Base-by-base conservation (phyloP, 2,329 filamentous ascomycete species). In the Pseudogymnoascus sp. region DNA sequence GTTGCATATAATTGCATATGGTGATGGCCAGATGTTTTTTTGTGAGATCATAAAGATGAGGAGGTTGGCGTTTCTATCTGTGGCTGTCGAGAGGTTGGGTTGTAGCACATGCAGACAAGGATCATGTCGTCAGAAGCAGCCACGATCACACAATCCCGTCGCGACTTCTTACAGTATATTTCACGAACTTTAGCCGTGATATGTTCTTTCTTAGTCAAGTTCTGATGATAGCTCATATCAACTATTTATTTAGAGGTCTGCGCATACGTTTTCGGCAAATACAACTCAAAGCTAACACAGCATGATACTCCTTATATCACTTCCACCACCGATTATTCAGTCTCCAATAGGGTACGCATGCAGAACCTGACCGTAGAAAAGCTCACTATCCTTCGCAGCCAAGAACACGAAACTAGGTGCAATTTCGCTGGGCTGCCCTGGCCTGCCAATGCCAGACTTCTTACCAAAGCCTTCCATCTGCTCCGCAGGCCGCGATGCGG, bases 331-430 rank as follows among this genome's bases (percentile, higher is more conserved):
- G n/a, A n/a, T 34, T 3, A 2, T 56, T 56, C 28, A 56, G 46
- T 56, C 46, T 31, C 46, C 46, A 34, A 56, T 56, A 31, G 46
- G 46, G 12, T 56, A 56, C 25, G 46, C 46, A 18, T 56, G 46
- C 53, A 87, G 76, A 6, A 77, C 79, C 77, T 93, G 89, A 1
- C 90, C 89, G 60, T 83, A 87, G 59, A 93, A 84, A 64, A 83
- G 85, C 42, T 84, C 86, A 70, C 87, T 89, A 71, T 93, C 90
- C 64, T 81, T 78, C 53, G 84, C 88, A 0, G 90, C 89, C 66
- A 93, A 77, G 75, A 93, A 93, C 1, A 93, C 88, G 59, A 91
- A 88, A 69, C 87, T 90, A 0, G 88, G 87, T 1, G 88, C 90
- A 66, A 93, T 88, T 78, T 93, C 90, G 63, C 86, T 90, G 1